Evolutionary conservation across 805 yeast species (phyloP).

Genomic region (Kodamaea leandrae): DNA sequence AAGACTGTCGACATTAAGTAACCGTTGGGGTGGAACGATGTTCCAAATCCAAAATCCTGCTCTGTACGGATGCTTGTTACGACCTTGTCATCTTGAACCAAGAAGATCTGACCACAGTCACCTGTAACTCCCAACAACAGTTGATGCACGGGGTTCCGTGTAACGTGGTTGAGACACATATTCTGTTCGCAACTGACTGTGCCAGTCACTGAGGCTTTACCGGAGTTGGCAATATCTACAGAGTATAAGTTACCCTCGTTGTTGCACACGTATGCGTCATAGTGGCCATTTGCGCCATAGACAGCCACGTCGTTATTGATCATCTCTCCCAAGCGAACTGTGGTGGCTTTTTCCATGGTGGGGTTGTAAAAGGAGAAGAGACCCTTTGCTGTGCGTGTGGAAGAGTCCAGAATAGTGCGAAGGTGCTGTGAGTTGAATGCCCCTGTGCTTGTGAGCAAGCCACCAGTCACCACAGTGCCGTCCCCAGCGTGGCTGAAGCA

Average conservation of each 20-base stretch:
- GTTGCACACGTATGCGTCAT: slow-evolving; percentile 70
- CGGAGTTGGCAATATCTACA: slow-evolving; percentile 53
- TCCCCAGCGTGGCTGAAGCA: slow-evolving; percentile 59
- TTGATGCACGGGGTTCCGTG: slow-evolving; percentile 48
- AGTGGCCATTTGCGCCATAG: slow-evolving; percentile 38
- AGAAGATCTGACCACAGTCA: slow-evolving; percentile 64
- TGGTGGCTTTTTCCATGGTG: slow-evolving; percentile 43
- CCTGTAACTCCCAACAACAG: slow-evolving; percentile 59
- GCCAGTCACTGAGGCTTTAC: slow-evolving; percentile 39
- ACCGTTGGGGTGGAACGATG: slow-evolving; percentile 76
- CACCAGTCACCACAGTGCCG: slow-evolving; percentile 50
- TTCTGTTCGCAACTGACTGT: slow-evolving; percentile 46
- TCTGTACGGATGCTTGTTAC: slow-evolving; percentile 46
- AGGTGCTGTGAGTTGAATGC: slow-evolving; percentile 2
- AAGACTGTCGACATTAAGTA: slow-evolving; percentile 72
- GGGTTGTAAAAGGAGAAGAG: slow-evolving; percentile 57
- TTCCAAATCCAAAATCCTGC: slow-evolving; percentile 81
- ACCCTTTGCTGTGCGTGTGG: slow-evolving; percentile 52
- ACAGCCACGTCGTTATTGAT: slow-evolving; percentile 78
- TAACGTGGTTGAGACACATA: slow-evolving; percentile 73
- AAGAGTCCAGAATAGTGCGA: slow-evolving; percentile 8
- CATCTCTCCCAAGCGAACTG: slow-evolving; percentile 69
- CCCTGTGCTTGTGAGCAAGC: slow-evolving; percentile 42
- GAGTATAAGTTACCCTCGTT: slow-evolving; percentile 74
- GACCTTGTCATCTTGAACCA: slow-evolving; percentile 41